Base-by-base conservation (phyloP, 2,329 filamentous ascomycete species). In the Aspergillus oerlinghausenensis region DNA sequence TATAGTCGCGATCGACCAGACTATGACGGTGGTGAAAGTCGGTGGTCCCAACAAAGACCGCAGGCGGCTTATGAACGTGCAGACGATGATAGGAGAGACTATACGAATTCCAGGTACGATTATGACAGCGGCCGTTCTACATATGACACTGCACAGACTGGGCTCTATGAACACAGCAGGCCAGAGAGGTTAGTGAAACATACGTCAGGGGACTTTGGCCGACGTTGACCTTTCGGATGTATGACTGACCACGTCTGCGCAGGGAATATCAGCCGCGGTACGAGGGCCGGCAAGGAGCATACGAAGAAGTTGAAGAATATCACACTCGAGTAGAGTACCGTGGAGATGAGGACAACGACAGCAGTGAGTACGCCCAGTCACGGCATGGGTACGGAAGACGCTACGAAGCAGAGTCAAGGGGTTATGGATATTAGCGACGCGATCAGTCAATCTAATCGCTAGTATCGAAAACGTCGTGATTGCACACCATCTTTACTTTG, bases 221-320 rank as follows among this genome's bases (percentile, higher is more conserved):
- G 32, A 17, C 14, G 14, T 38, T n/a, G 19, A 23, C 21, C 43
- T 57, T 32, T 56, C 29, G 45, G n/a, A 25, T 9, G 55, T 56
- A 56, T 60, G 32, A 60, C 50, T 59, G 28, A 60, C 47, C 38
- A 43, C 11, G 40, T 51, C n/a, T 55, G 17, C 51, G 57, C 56
- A 70, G 65, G 43, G 60, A 58, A 38, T 61, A 49, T 57, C 56
- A 50, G 11, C 50, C 63, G 42, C 59, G 61, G 10, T 68, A 68
- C 48, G 61, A 57, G 25, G 60, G 54, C 40, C 49, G 56, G 9
- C 61, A 58, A 38, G 58, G 57, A 50, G 56, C 59, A 10, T 58
- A 55, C 49, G 57, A 56, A 40, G 59, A 57, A 26, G 53, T 59
- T 43, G 56, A 51, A 17, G 56, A 51, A 11, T 55, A 61, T 55